Evolutionary conservation across 768 basidiomycete species (phyloP), one percentile per base, ranked within the genome.

Genomic region (Guyanaporus albipodus): DNA sequence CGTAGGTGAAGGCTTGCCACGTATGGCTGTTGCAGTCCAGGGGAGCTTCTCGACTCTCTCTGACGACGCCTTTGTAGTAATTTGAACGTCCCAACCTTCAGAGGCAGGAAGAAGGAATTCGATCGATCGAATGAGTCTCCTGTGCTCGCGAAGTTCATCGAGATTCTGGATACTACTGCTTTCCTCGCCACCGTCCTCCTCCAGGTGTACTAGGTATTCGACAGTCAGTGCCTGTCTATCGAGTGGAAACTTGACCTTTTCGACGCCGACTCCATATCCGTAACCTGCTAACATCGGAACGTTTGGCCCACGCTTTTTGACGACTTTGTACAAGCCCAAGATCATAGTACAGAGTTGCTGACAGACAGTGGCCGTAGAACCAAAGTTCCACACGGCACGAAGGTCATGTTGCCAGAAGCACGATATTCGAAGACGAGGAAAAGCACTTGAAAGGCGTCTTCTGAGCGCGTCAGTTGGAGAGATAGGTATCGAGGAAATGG

Each of bases 331-430:
- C 35, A 95, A 69, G 21, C 90, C 88, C 7, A 91, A 67, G 15
- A 85, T 75, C 79, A 95, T 90, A 6, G 86, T 82, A n/a, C 85
- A 84, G 2, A 97, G 75, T 55, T 95, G 91, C 53, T 91, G 88
- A 8, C 79, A 75, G 9, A 91, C 58, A 24, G 79, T 75, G 14
- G 79, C 71, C 1, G 79, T 74, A 0, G 83, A 77, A 7, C 82
- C 83, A 41, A 92, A 76, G 31, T 82, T 87, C 91, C 91, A 95
- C 31, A 90, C 64, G 0, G 90, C 79, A 52, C 88, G 87, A 23
- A 95, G 78, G 69, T 96, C 90, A 63, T 95, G 93, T 61, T 94
- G 90, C 89, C 91, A 95, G 62, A 95, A 93, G 61, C 90, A 94
- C 2, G 89, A 92, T 51, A 94, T 79, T 29, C 90, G 83, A 22